Evolutionary conservation across 345 rosid species (phyloP).

Genomic region (Salix purpurea): DNA sequence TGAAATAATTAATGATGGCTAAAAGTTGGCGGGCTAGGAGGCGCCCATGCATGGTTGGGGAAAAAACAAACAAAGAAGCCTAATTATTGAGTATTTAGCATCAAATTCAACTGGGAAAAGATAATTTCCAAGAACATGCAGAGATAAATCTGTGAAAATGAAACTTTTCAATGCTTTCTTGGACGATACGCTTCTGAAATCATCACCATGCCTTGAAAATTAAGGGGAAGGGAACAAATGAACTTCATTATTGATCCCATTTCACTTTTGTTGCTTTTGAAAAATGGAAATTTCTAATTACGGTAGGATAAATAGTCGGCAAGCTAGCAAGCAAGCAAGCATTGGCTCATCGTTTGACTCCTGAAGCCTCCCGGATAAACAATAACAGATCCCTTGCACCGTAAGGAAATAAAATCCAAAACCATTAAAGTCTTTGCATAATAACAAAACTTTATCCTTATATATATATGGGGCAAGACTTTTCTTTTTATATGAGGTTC

Average conservation of each 20-base stretch:
- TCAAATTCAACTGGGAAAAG: neutral
- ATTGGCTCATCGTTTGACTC: conserved; percentile 15
- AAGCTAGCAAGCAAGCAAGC: neutral
- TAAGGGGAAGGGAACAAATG: neutral
- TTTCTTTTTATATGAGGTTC: too few relatives aligned
- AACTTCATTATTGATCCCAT: neutral
- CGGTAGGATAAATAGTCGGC: neutral
- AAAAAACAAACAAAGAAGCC: neutral
- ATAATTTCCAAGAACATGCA: neutral
- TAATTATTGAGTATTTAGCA: neutral
- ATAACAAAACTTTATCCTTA: neutral
- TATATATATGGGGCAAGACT: neutral
- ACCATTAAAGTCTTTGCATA: neutral
- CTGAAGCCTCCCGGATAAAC: too few relatives aligned
- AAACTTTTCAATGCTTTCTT: neutral
- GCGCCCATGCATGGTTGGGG: neutral
- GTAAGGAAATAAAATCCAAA: neutral
- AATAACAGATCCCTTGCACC: neutral
- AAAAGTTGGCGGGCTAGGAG: neutral
- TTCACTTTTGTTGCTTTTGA: neutral
- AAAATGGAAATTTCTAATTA: neutral
- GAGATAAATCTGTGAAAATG: neutral
- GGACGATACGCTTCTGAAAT: neutral
- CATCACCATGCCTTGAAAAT: neutral
- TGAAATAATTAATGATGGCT: neutral